These are phyloP conservation scores for Lizonia empirigonia DNA, from an alignment of 2,329 filamentous ascomycete genomes.

Conservation along the genomic window DNA sequence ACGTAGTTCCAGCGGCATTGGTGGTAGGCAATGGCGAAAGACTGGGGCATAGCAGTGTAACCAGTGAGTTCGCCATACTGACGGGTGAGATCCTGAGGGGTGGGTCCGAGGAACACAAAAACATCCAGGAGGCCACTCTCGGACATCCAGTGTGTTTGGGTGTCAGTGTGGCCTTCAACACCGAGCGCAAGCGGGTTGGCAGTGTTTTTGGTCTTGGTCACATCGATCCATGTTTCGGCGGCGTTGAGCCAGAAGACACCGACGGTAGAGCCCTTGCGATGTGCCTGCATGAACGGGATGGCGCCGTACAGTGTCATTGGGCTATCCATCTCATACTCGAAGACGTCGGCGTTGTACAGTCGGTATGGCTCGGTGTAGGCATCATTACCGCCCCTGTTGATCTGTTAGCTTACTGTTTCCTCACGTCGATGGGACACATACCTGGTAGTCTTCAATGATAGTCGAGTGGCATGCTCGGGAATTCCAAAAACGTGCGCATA, in stretches of 20 bases:
- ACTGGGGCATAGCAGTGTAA: constrained; percentile 86
- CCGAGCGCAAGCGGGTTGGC: constrained; percentile 80
- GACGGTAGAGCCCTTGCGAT: constrained; percentile 89
- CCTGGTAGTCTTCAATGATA: constrained; percentile 89
- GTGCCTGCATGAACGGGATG: constrained; percentile 97
- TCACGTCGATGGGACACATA: constrained; percentile 30
- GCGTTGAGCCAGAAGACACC: constrained; percentile 97
- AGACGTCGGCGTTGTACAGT: constrained; percentile 95
- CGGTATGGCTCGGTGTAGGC: constrained; percentile 90
- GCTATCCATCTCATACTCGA: constrained; percentile 95
- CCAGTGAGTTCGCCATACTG: constrained; percentile 90
- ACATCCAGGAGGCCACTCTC: constrained; percentile 88
- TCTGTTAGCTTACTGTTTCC: background rate
- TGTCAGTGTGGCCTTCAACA: constrained; percentile 70
- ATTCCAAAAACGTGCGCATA: constrained; percentile 95
- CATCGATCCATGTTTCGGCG: constrained; percentile 96
- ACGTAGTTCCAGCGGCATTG: constrained; percentile 99
- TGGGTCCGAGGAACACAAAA: constrained; percentile 92
- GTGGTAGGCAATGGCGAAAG: constrained; percentile 91
- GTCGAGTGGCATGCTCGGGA: constrained; percentile 85
- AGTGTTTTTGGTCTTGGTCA: constrained; percentile 76
- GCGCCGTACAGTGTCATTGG: constrained; percentile 98
- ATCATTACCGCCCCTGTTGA: constrained; percentile 71
- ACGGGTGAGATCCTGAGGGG: constrained; percentile 78
- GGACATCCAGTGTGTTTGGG: constrained; percentile 95